Evolutionary conservation across 1,284 basidiomycete species (phyloP).

Genomic region (Pyrrhoderma lamaoense): DNA sequence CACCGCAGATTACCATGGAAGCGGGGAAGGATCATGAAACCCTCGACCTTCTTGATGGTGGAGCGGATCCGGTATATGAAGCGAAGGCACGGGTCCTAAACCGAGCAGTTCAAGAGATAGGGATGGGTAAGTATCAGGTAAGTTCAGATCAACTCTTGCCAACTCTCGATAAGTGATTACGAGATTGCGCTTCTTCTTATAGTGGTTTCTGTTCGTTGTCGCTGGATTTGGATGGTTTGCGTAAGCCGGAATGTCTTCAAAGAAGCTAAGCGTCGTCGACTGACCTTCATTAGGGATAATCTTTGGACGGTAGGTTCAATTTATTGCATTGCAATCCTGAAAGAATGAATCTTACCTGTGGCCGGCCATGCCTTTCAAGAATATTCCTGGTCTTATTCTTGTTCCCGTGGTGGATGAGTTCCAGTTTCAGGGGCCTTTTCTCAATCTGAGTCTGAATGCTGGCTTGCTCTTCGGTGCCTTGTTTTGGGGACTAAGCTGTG

Average conservation of each 20-base stretch:
- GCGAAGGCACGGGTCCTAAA: conserved; percentile 59
- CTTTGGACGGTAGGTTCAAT: conserved; percentile 37
- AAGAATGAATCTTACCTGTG: not conserved
- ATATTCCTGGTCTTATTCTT: conserved; percentile 48
- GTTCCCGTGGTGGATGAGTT: conserved; percentile 53
- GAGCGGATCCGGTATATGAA: conserved; percentile 53
- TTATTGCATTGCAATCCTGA: conserved; percentile 5
- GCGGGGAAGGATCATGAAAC: too few relatives aligned
- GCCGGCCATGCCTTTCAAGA: conserved; percentile 27
- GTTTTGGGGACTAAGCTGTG: conserved; percentile 55
- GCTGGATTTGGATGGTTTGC: conserved; percentile 68
- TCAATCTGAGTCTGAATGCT: conserved; percentile 52
- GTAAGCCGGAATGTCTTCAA: conserved; percentile 30
- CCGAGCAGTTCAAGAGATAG: conserved; percentile 60
- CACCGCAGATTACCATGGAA: too few relatives aligned
- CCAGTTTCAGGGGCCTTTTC: conserved; percentile 43
- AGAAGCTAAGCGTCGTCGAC: too few relatives aligned
- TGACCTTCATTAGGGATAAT: conserved; percentile 31
- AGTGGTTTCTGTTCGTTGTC: conserved; percentile 53
- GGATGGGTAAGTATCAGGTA: conserved; percentile 68
- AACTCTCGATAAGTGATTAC: not conserved
- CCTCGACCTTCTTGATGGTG: too few relatives aligned
- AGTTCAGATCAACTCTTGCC: conserved; percentile 16
- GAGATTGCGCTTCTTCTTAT: not conserved
- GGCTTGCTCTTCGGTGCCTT: conserved; percentile 62